Conservation (phyloP, 176 grass and related monocot genomes). For the Puya raimondii region DNA sequence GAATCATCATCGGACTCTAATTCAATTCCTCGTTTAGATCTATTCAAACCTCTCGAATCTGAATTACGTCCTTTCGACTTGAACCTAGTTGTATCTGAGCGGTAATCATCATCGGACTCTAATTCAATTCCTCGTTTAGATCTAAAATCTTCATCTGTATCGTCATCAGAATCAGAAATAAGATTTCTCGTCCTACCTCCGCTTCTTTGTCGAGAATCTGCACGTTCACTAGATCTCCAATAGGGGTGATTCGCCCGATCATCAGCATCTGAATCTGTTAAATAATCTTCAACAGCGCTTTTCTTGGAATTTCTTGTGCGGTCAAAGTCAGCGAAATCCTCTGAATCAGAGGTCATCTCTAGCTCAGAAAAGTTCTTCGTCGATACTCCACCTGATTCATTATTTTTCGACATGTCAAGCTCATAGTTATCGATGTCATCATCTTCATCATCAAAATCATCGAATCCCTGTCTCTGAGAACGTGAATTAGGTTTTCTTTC, state of each 20-base stretch:
- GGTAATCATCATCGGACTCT: conserved; percentile 32
- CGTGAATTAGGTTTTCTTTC: conserved; percentile 28
- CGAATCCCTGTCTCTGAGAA: conserved; percentile 49
- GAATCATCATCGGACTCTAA: conserved; percentile 36
- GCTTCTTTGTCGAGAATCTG: conserved; percentile 38
- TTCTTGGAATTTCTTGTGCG: conserved; percentile 30
- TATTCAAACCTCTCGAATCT: not conserved
- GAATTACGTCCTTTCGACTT: conserved; percentile 6
- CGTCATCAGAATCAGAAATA: conserved; percentile 55
- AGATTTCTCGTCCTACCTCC: conserved; percentile 23
- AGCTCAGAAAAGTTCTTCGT: conserved; percentile 74
- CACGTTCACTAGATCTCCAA: conserved; percentile 37
- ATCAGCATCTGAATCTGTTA: conserved; percentile 44
- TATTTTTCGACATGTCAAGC: conserved; percentile 44
- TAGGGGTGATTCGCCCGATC: conserved; percentile 34
- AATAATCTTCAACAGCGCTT: conserved; percentile 15
- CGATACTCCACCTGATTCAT: conserved; percentile 43
- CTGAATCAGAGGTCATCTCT: conserved; percentile 53
- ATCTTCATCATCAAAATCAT: conserved; percentile 96
- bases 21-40: conserved; percentile 20
- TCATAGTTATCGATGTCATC: conserved; percentile 90
- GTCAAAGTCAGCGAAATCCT: conserved; percentile 29
- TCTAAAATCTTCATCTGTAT: conserved; percentile 29
- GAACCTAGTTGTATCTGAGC: not conserved
- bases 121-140: conserved; percentile 20